These are phyloP conservation scores for Eruca vesicaria DNA, from an alignment of 441 rosid genomes.

Conservation along the genomic window DNA sequence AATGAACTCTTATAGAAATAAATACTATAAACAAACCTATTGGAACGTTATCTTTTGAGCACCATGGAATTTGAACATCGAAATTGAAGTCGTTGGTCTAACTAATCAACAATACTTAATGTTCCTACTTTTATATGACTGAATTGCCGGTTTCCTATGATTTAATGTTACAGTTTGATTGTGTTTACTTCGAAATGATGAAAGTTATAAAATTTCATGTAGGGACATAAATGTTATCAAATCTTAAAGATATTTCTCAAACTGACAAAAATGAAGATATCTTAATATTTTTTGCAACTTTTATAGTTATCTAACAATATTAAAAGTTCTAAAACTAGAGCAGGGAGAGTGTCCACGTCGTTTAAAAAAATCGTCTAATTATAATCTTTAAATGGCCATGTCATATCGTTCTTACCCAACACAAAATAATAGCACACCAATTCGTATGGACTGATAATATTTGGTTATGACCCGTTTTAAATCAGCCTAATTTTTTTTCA, in stretches of 20 bases:
- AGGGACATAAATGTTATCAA: not conserved
- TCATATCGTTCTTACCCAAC: too few species aligned
- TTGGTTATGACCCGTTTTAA: not conserved
- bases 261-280: not conserved
- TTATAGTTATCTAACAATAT: too few species aligned
- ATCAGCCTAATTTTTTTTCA: not conserved
- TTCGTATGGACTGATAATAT: not conserved
- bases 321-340: not conserved
- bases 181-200: not conserved
- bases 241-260: not conserved
- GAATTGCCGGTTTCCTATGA: not conserved
- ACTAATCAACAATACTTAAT: not conserved
- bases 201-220: not conserved
- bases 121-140: not conserved
- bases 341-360: too few species aligned
- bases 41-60: not conserved
- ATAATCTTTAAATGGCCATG: not conserved
- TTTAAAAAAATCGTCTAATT: not conserved
- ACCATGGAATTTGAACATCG: not conserved
- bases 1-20: not conserved
- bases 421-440: not conserved
- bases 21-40: not conserved
- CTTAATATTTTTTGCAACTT: not conserved
- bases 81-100: not conserved
- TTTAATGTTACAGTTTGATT: not conserved